Conservation (phyloP, 768 basidiomycete species). For the Mycena capillaripes region DNA sequence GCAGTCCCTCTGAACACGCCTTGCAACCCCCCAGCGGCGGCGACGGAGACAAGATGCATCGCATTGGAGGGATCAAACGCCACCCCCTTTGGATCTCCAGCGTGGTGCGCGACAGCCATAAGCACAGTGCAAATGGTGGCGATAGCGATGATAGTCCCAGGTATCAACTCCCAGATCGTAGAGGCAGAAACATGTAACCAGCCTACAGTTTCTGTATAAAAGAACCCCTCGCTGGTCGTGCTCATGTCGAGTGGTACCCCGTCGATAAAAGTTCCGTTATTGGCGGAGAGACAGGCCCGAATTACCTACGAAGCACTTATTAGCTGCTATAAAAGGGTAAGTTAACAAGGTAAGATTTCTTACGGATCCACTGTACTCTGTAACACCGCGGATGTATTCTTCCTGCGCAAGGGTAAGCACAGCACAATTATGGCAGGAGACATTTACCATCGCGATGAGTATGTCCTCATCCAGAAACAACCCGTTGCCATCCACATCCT, state of each 20-base stretch:
- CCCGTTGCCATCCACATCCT: too few species aligned
- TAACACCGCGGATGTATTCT: neutral
- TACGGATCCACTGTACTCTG: neutral
- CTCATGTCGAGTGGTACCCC: neutral
- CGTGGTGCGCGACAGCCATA: neutral
- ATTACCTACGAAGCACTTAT: neutral
- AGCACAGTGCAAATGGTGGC: neutral
- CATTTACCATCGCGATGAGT: neutral
- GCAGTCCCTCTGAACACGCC: neutral
- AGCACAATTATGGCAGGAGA: neutral
- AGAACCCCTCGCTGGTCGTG: neutral
- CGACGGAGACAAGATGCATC: neutral
- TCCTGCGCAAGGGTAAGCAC: neutral
- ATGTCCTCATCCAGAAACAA: neutral
- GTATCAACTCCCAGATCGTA: neutral
- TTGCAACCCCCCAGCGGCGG: neutral
- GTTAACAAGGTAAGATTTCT: neutral
- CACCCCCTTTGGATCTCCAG: neutral
- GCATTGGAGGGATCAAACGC: neutral
- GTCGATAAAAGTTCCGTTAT: neutral
- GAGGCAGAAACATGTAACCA: neutral
- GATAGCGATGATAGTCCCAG: neutral
- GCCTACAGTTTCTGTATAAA: neutral
- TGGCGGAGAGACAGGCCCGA: neutral
- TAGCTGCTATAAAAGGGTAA: neutral